These are phyloP conservation scores for Arthrobotrys iridis DNA, from an alignment of 2,329 filamentous ascomycete species.

Conservation along the genomic window DNA sequence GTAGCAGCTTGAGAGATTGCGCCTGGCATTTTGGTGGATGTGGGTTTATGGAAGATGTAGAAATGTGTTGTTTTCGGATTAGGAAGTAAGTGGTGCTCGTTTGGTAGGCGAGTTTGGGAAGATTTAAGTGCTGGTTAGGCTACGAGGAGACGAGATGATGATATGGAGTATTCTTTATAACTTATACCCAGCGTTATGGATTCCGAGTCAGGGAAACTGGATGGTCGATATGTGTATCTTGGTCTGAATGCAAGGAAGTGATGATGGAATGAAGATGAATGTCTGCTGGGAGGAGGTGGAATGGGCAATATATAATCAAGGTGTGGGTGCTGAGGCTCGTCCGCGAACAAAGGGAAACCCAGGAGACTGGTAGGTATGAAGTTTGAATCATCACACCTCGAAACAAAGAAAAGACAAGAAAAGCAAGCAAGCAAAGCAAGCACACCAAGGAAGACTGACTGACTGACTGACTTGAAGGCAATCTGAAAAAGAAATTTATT, in stretches of 20 bases:
- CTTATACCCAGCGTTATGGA: slow-evolving; percentile 12
- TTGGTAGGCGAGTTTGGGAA: slow-evolving; percentile 36
- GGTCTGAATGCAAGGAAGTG: slow-evolving; percentile 51
- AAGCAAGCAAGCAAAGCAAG: not conserved
- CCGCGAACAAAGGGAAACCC: slow-evolving; percentile 44
- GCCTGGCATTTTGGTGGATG: slow-evolving; percentile 45
- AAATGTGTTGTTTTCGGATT: slow-evolving; percentile 46
- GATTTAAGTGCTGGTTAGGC: slow-evolving; percentile 7
- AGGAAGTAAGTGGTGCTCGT: slow-evolving; percentile 38
- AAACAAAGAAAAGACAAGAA: slow-evolving; percentile 39
- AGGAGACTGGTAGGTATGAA: slow-evolving; percentile 46
- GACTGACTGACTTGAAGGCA: not conserved
- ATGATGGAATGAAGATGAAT: slow-evolving; percentile 53
- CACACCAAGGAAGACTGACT: not conserved
- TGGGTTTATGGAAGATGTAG: not conserved
- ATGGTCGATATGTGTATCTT: slow-evolving; percentile 40
- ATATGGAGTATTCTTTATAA: not conserved
- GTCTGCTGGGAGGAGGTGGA: slow-evolving; percentile 54
- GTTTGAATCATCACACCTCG: slow-evolving; percentile 49
- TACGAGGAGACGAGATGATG: slow-evolving; percentile 7
- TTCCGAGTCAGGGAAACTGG: slow-evolving; percentile 25
- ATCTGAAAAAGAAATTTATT: slow-evolving; percentile 34
- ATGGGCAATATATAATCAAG: slow-evolving; percentile 52
- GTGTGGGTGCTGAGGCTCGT: slow-evolving; percentile 52
- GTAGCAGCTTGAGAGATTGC: slow-evolving; percentile 63